Evolutionary conservation across 1,139 yeast genomes (phyloP).

Genomic region (Entelexis sorbosivorans): DNA sequence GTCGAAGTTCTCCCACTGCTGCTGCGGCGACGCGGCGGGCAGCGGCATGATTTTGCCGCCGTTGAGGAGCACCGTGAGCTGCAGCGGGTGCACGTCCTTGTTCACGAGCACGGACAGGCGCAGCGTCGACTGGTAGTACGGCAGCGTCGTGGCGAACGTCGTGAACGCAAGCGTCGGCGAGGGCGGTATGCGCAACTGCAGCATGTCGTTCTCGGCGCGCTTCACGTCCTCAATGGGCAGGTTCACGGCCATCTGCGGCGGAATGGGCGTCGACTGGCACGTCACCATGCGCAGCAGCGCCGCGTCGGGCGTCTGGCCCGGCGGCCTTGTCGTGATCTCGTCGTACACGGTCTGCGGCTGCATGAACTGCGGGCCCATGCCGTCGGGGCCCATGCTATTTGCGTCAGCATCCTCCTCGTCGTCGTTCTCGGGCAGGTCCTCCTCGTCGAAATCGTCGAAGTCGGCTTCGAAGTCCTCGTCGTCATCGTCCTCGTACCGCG

Average conservation of each 20-base stretch:
- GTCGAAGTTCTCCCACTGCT: constrained; percentile 21
- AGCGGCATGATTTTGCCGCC: constrained; percentile 23
- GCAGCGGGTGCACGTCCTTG: constrained; percentile 24
- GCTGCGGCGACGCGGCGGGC: neutral
- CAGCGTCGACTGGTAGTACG: constrained; percentile 29
- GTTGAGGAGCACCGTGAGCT: constrained; percentile 23
- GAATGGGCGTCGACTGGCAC: constrained; percentile 27
- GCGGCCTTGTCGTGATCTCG: constrained; percentile 22
- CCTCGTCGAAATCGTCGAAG: constrained; percentile 23
- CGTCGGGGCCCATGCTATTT: constrained; percentile 1
- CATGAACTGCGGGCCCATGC: constrained; percentile 14
- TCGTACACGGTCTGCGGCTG: constrained; percentile 22
- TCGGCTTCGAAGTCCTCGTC: constrained; percentile 26
- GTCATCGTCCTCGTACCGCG: constrained; percentile 23
- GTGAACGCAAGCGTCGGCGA: constrained; percentile 27
- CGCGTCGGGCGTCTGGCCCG: constrained; percentile 28
- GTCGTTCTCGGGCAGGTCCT: constrained; percentile 17
- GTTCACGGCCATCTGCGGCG: constrained; percentile 15
- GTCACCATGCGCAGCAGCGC: constrained; percentile 27
- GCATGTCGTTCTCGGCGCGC: constrained; percentile 26
- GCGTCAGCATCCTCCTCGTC: constrained; percentile 2
- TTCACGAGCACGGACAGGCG: constrained; percentile 27
- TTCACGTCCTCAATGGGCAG: constrained; percentile 25
- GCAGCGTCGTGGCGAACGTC: constrained; percentile 28
- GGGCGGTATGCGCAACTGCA: constrained; percentile 27